A percentile compares a stretch with the other conserved stretches of the same genome.
These are phyloP conservation scores for Candida morakotiae DNA, from an alignment of 805 yeast species.

Conservation along the genomic window DNA sequence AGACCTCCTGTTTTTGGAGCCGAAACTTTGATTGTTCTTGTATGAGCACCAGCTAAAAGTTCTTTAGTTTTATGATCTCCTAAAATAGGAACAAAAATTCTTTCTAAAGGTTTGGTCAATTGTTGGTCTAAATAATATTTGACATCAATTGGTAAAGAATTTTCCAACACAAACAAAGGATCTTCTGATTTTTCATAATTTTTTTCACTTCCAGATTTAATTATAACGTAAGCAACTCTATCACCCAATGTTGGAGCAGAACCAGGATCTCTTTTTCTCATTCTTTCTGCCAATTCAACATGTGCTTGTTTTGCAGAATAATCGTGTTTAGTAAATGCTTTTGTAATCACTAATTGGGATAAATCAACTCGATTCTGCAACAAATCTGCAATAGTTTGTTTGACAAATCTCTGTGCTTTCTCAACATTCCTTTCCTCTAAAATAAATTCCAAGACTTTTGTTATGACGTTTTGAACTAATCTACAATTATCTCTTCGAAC, in stretches of 20 bases:
- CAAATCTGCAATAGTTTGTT: slow-evolving; percentile 82
- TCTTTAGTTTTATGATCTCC: slow-evolving; percentile 83
- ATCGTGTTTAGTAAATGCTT: slow-evolving; percentile 83
- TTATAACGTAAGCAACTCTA: slow-evolving; percentile 95
- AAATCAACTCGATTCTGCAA: slow-evolving; percentile 89
- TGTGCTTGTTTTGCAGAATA: slow-evolving; percentile 97
- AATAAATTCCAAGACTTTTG: slow-evolving; percentile 80
- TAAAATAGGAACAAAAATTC: slow-evolving; percentile 92
- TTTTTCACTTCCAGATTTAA: slow-evolving; percentile 72
- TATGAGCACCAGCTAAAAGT: slow-evolving; percentile 78
- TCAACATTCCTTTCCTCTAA: slow-evolving; percentile 82
- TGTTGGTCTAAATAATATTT: slow-evolving; percentile 92
- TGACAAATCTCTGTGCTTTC: slow-evolving; percentile 82
- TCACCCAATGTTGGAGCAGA: slow-evolving; percentile 97
- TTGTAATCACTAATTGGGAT: slow-evolving; percentile 90
- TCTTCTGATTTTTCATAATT: slow-evolving; percentile 96
- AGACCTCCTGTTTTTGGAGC: slow-evolving; percentile 82
- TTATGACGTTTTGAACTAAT: slow-evolving; percentile 89
- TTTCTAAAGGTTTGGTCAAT: slow-evolving; percentile 82
- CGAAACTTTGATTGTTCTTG: slow-evolving; percentile 67
- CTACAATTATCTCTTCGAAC: slow-evolving; percentile 98
- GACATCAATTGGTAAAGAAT: slow-evolving; percentile 90
- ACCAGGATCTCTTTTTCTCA: slow-evolving; percentile 95
- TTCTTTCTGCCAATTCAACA: slow-evolving; percentile 91
- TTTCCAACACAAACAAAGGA: slow-evolving; percentile 87